Base-by-base conservation (phyloP, 2,329 filamentous ascomycete species). In the Talaromyces sp. region DNA sequence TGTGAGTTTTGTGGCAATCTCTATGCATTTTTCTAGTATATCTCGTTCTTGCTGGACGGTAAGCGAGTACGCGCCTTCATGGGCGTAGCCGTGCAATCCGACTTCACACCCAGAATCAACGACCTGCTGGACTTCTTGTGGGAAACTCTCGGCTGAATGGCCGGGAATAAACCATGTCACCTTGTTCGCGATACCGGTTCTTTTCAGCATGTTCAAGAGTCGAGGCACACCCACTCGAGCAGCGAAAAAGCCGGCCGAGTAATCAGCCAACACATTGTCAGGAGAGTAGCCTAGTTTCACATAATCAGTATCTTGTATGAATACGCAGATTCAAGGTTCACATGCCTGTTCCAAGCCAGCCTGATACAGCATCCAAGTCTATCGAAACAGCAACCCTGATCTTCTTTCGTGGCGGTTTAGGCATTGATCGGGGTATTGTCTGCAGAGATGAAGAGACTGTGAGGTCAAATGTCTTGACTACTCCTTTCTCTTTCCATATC, bases 11-110 rank as follows among this genome's bases (percentile, higher is more conserved):
- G 85, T 90, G 35, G 91, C 81, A 73, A 91, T 80, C 24, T 82
- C 82, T 70, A 87, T 90, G 19, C 88, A 90, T 73, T 90, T 90
- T 67, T 89, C 86, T 6, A 93, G 81, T 2, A 92, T 86, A 57
- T 89, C 87, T 11, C 82, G 82, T 70, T 92, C 89, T 74, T 92
- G 89, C 67, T 90, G 87, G 1, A 88, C 71, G 0, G 82, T 88
- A 85, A 91, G 89, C 56, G 87, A 84, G 10, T 80, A 81, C 0
- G 88, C 87, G 64, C 90, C 89, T 69, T 91, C 88, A 64, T 91
- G 87, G 0, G 84, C 85, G 73, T 90, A 91, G 17, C 86, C 88
- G 51, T 72, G 74, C 6, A 74, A 64, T 9, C 76, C 83, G 52
- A 85, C 80, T 64, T 85, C 82, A 5, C 77, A 78, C 7, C 84